Evolutionary conservation across 2,329 filamentous ascomycete species (phyloP), one percentile per base, ranked within the genome.

Genomic region (Fusarium dimerum): DNA sequence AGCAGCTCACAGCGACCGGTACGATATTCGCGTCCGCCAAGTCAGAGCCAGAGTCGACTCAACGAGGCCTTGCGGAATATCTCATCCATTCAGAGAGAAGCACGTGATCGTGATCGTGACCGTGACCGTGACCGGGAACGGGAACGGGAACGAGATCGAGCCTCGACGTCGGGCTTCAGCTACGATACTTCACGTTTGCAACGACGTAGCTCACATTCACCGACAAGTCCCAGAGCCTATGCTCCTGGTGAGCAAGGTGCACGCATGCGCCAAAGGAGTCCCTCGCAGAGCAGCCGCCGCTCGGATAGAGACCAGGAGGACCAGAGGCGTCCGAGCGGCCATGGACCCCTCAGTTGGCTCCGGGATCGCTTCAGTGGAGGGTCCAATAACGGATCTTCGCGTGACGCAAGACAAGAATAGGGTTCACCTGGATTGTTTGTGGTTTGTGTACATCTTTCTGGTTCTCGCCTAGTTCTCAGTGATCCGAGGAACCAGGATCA

Each of bases 291-390:
- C 51, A 72, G 65, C 41, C 70, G 71, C 26, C 64, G 58, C 16
- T 66, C 60, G 18, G 65, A 68, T 13, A 68, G 70, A 32, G 66
- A 67, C 5, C 63, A 70, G 16, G 68, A 69, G 32, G 66, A 67
- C 5, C 63, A 70, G 16, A 65, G 68, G n/a, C 63, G 66, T 29
- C 58, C 60, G 30, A 66, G 70, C n/a, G 66, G 68, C 4, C 62
- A 67, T 39, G 71, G 74, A 3, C 71, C 76, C 32, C 57, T 78
- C 1, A 67, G 68, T 51, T 79, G 77, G 77, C 59, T 80, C 17
- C 72, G 77, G 43, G 73, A 73, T 41, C 71, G 70, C 39, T 76
- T 79, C 34, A 58, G 68, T 6, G 64, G 67, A 49, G 61, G 65
- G 15, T 62, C 64, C 12, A 55, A 57, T 7, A 60, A 62, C 38